Percentiles rank a stretch among this genome's conserved stretches.
These are phyloP conservation scores for Alternaria consortialis DNA, from an alignment of 2,329 filamentous ascomycete genomes.

Conservation along the genomic window DNA sequence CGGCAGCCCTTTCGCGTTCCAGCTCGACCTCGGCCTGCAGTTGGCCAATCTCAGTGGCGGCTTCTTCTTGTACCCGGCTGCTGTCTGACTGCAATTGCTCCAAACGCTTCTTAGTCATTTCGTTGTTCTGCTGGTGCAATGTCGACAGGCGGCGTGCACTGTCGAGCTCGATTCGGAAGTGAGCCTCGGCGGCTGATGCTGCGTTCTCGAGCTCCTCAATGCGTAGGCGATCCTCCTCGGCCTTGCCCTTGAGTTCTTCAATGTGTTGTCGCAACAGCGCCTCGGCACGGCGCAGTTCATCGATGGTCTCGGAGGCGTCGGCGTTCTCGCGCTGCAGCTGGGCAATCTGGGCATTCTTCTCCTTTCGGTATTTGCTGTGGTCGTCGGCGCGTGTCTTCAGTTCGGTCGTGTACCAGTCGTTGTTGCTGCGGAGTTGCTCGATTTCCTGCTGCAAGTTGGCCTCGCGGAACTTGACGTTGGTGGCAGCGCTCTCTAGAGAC, in stretches of 20 bases:
- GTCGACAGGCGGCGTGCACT: conserved; percentile 82
- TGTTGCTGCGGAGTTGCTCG: conserved; percentile 85
- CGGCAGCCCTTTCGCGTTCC: conserved; percentile 66
- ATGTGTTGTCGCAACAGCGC: conserved; percentile 81
- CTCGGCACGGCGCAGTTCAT: conserved; percentile 81
- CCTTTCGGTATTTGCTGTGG: conserved; percentile 88
- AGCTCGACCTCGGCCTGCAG: conserved; percentile 61
- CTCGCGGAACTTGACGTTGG: conserved; percentile 87
- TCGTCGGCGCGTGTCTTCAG: conserved; percentile 90
- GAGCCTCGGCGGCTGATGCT: conserved; percentile 81
- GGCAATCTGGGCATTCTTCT: conserved; percentile 88
- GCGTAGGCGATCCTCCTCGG: conserved; percentile 81
- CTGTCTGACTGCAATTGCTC: conserved; percentile 72
- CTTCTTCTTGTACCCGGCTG: conserved; percentile 72
- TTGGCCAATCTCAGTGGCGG: conserved; percentile 64
- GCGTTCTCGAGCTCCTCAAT: conserved; percentile 88
- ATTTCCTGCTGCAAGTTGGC: conserved; percentile 91
- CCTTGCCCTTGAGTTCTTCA: conserved; percentile 84
- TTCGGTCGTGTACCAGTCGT: conserved; percentile 92
- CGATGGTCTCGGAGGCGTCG: conserved; percentile 79
- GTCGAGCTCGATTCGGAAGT: conserved; percentile 86
- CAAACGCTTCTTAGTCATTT: conserved; percentile 74
- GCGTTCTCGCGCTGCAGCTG: conserved; percentile 90
- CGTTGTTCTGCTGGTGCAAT: conserved; percentile 78
- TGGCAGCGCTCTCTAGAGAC: conserved; percentile 78